phyloP scores from a whole-genome alignment of 1,284 basidiomycete species.

The Cutaneotrichosporon sp. region DNA sequence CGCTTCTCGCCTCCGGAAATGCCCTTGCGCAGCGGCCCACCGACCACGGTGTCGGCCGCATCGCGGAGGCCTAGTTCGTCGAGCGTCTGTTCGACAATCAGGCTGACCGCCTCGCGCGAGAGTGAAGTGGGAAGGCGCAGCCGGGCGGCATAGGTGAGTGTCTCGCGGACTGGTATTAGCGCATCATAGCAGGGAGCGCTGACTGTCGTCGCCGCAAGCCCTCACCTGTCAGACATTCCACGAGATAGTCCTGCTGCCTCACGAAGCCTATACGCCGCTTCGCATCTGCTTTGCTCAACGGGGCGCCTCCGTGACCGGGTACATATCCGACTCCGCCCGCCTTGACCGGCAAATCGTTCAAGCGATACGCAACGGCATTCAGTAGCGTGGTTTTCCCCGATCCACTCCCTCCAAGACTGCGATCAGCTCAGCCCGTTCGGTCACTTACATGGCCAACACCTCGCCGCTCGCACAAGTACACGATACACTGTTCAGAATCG shows the following conservation, averaged over 20 bases:
- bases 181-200: background rate
- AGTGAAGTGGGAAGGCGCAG: constrained; percentile 52
- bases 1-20: constrained; percentile 81
- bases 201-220: background rate
- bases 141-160: constrained; percentile 52
- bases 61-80: constrained; percentile 55
- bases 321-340: constrained; percentile 35
- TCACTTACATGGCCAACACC: constrained; percentile 47
- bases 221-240: constrained; percentile 47
- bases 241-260: constrained; percentile 45
- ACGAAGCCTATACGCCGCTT: constrained; percentile 48
- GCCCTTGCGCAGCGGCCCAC: constrained; percentile 54
- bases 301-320: background rate
- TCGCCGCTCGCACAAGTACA: constrained; percentile 45
- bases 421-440: background rate
- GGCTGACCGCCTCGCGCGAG: constrained; percentile 32
- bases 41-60: constrained; percentile 53
- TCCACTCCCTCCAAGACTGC: constrained; percentile 44
- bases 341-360: constrained; percentile 40
- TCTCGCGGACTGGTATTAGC: constrained; percentile 51
- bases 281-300: constrained; percentile 29
- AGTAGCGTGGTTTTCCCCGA: constrained; percentile 50
- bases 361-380: constrained; percentile 47
- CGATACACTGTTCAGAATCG: constrained; percentile 44
- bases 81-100: constrained; percentile 55